phyloP scores from a whole-genome alignment of 164 flowering plant species.

The Vitis riparia region DNA sequence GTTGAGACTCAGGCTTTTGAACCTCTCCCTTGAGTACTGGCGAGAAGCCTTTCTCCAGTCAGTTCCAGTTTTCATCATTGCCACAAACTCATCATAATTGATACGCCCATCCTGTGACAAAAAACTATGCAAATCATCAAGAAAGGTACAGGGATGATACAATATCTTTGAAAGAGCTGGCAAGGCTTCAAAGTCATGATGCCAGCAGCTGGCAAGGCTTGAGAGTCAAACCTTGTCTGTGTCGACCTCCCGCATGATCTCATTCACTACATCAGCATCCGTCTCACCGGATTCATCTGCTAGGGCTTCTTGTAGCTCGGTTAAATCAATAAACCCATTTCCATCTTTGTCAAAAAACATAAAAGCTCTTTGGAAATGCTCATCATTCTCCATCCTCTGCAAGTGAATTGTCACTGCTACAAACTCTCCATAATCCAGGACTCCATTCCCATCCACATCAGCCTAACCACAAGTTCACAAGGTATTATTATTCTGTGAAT shows the following conservation, averaged over 20 bases:
- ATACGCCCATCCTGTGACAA: slow-evolving; percentile 77
- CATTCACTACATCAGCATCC: slow-evolving; percentile 66
- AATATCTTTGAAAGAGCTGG: slow-evolving; percentile 1
- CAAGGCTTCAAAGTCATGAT: too few relatives aligned
- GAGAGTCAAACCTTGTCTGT: slow-evolving; percentile 74
- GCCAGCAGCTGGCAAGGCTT: not conserved
- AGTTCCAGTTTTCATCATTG: slow-evolving; percentile 99
- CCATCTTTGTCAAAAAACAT: slow-evolving; percentile 87
- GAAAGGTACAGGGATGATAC: not conserved
- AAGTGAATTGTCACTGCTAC: slow-evolving; percentile 95
- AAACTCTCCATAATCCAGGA: slow-evolving; percentile 93
- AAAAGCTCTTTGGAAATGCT: slow-evolving; percentile 85
- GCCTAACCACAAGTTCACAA: slow-evolving; percentile 52
- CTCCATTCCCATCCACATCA: slow-evolving; percentile 96
- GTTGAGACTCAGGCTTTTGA: slow-evolving; percentile 90
- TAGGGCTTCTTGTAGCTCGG: slow-evolving; percentile 72
- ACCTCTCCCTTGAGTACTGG: slow-evolving; percentile 93
- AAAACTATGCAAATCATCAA: not conserved
- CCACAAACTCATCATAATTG: slow-evolving; percentile 89
- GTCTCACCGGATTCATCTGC: slow-evolving; percentile 74
- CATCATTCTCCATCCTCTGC: slow-evolving; percentile 96
- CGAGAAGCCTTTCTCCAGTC: slow-evolving; percentile 99
- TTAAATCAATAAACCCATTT: slow-evolving; percentile 84
- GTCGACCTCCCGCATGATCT: slow-evolving; percentile 94
- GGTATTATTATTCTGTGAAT: not conserved